Base-by-base conservation (phyloP, 2,329 filamentous ascomycete genomes). In the Hirsutella rhossiliensis region DNA sequence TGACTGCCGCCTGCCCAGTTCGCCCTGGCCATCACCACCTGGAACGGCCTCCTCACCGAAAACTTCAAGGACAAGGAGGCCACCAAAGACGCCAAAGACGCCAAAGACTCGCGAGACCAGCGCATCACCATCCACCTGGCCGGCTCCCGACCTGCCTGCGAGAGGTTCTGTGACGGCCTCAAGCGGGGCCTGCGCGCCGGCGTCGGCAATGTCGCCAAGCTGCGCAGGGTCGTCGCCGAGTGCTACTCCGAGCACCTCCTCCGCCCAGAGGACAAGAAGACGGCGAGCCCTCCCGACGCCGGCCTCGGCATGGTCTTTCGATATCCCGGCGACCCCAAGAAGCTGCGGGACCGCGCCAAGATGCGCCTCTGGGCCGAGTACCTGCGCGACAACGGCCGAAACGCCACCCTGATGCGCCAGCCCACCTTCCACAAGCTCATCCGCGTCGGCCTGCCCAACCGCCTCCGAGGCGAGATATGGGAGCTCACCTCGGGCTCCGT, bases 281-380 rank as follows among this genome's bases (percentile, higher is more conserved):
- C 71, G 20, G 71, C 68, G 34, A 52, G 42, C 4, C 63, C 64
- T 1, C 90, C 92, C n/a, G 90, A 98, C 64, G 92, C 89, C 19
- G 92, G 92, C 2, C 69, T 98, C 31, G 92, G 92, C 31, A 86
- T 94, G 76, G 52, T 94, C 13, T 98, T 96, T 64, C 81, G 84
- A 56, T 98, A 98, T 58, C 92, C 92, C 2, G 92, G 92, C 45
- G 94, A 98, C 66, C 78, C 89, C 32, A 86, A 89, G 59, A 97
- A 97, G 65, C 73, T 97, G 47, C 78, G 92, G 53, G 92, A 98
- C 62, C 77, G 88, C 45, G 94, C 90, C 58, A 98, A 98, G 70
- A 97, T 98, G 84, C 77, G 92, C 39, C 67, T 98, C 36, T 98
- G 92, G 92, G 87, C 86, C 46, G 92, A 98, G 64, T 98, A 98